phyloP scores from a whole-genome alignment of 306 rosid genomes.

The Purshia tridentata region DNA sequence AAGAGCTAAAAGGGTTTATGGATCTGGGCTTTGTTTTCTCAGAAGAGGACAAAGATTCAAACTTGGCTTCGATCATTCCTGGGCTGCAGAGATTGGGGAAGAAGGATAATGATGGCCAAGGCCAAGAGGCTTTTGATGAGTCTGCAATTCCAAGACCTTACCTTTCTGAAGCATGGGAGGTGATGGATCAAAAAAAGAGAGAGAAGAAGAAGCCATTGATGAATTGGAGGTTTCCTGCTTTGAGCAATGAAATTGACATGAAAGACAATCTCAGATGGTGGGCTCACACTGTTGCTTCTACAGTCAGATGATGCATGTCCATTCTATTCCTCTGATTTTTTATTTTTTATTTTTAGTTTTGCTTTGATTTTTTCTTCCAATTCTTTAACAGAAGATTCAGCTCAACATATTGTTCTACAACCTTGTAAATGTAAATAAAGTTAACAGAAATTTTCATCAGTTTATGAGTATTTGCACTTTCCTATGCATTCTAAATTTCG shows the following conservation, averaged over 20 bases:
- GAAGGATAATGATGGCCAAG: slow-evolving; percentile 28
- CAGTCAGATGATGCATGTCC: slow-evolving; percentile 47
- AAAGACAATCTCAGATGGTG: slow-evolving; percentile 69
- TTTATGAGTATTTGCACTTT: background rate
- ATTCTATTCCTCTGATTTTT: background rate
- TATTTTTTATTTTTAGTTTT: background rate
- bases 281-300: slow-evolving; percentile 88
- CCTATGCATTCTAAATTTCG: background rate
- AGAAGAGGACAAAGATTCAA: slow-evolving; percentile 70
- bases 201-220: slow-evolving; percentile 46
- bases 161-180: slow-evolving; percentile 86
- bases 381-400: background rate
- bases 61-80: slow-evolving; percentile 76
- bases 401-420: background rate
- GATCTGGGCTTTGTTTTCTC: slow-evolving; percentile 89
- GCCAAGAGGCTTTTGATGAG: slow-evolving; percentile 24
- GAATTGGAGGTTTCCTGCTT: slow-evolving; percentile 68
- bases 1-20: slow-evolving; percentile 87
- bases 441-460: background rate
- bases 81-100: slow-evolving; percentile 78
- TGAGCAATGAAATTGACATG: slow-evolving; percentile 55
- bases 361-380: background rate
- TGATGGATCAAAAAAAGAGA: slow-evolving; percentile 40
- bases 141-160: slow-evolving; percentile 64
- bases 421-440: slow-evolving; percentile 21